Evolutionary conservation across 345 rosid genomes (phyloP), one percentile per base, ranked within the genome.

Genomic region (Linum usitatissimum): DNA sequence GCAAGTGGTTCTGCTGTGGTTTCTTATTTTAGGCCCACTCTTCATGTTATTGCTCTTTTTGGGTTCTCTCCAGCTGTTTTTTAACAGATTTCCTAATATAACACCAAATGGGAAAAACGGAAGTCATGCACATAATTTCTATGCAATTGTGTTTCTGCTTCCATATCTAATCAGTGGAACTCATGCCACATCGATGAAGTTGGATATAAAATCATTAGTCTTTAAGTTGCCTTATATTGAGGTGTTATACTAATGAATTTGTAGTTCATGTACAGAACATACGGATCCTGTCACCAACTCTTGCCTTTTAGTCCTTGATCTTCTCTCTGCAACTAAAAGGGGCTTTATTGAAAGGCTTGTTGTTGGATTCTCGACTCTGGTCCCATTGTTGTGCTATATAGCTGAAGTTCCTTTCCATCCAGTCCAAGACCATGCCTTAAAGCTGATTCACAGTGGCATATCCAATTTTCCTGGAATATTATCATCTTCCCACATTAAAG

Each of bases 381-480:
- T n/a, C n/a, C n/a, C n/a, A n/a, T n/a, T n/a, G n/a, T 77, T 89
- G 66, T 83, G 65, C 64, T 77, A 77, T 71, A 85, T 87, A 23
- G 83, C 86, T 61, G 88, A 76, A 69, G 80, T 89, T 71, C 98
- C 97, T 76, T 87, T 78, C 68, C 97, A 92, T 72, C 95, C 91
- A 61, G 82, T 75, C 68, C 97, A 87, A 73, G 56, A 65, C 68
- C 86, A 77, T 67, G 76, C 83, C 68, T 78, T 85, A 71, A 85
- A 81, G 79, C 93, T 92, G 64, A 71, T 89, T 45, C 68, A 69
- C 64, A 78, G 73, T 66, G 77, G 87, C 70, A 30, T 92, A 61
- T 78, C 86, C 77, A 68, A 78, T 68, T 81, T 76, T 69, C 91
- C 91, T 64, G 98, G 91, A 73, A 71, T 80, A 53, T 73, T 79